phyloP scores from a whole-genome alignment of 179 eudicot genomes.

The Vitellaria paradoxa region DNA sequence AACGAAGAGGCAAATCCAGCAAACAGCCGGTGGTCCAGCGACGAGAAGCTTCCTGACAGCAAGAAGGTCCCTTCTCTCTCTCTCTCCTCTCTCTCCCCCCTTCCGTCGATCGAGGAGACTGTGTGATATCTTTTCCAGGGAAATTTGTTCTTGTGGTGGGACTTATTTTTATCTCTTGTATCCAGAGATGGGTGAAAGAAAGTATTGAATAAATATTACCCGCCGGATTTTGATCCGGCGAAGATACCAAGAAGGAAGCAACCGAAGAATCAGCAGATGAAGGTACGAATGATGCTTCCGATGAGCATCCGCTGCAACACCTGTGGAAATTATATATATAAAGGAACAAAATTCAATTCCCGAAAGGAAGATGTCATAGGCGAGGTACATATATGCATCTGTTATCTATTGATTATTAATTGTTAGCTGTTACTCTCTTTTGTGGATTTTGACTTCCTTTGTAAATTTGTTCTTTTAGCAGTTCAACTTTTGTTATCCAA shows the following conservation, averaged over 20 bases:
- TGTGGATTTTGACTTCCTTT: background rate
- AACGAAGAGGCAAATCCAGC: no score
- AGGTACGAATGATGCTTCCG: conserved; percentile 93
- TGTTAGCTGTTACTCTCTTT: background rate
- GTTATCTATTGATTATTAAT: background rate
- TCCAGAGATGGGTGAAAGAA: conserved; percentile 83
- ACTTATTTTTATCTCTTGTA: no score
- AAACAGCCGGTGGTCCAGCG: no score
- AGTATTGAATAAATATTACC: conserved; percentile 87
- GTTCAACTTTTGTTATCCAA: background rate
- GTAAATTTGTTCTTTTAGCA: background rate
- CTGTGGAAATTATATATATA: conserved; percentile 88
- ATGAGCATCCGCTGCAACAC: conserved; percentile 89
- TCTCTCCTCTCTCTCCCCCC: no score
- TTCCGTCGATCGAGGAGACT: no score
- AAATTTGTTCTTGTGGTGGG: no score
- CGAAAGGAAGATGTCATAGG: conserved; percentile 84
- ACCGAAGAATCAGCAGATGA: conserved; percentile 82
- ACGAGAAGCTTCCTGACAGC: no score
- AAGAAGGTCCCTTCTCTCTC: no score
- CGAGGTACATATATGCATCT: conserved; percentile 43
- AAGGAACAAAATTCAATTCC: conserved; percentile 93
- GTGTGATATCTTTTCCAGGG: no score
- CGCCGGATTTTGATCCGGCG: conserved; percentile 96
- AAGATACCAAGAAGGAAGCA: conserved; percentile 74